A percentile compares a stretch with the other conserved stretches of the same genome.
Conservation (phyloP, 768 basidiomycete species). For the Auricularia heimuer region DNA sequence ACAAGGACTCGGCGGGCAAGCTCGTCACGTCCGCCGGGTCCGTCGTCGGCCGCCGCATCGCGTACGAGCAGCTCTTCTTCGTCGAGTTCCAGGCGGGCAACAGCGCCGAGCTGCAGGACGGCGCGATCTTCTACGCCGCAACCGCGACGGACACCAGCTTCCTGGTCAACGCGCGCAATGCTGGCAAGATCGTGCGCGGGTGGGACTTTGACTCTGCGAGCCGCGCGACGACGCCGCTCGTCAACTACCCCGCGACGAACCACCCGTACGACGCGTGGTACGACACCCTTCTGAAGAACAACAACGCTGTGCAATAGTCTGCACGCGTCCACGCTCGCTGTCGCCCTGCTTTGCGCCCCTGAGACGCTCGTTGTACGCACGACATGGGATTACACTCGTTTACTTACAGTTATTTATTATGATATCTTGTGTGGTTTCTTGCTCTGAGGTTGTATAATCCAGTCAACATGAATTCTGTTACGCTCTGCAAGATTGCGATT, state of each 20-base stretch:
- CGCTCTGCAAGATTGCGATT: too few species aligned
- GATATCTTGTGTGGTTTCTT: not conserved
- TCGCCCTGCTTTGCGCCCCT: too few species aligned
- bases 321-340: too few species aligned
- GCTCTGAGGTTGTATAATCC: not conserved
- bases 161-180: not conserved
- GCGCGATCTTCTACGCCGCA: not conserved
- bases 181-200: not conserved
- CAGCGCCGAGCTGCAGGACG: not conserved
- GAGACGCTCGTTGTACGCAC: too few species aligned
- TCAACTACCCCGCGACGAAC: not conserved
- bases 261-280: constrained; percentile 1
- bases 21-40: not conserved
- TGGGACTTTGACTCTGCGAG: not conserved
- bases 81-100: not conserved
- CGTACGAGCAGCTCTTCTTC: constrained; percentile 1
- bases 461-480: not conserved
- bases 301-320: not conserved
- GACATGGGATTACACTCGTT: too few species aligned
- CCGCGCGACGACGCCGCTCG: not conserved
- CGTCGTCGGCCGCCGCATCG: not conserved
- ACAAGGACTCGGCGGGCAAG: not conserved
- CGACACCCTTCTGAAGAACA: not conserved
- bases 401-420: not conserved
- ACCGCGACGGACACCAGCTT: not conserved